Evolutionary conservation across 164 flowering plant genomes (phyloP), one percentile per base, ranked within the genome.

Genomic region (Tetracentron sinense): DNA sequence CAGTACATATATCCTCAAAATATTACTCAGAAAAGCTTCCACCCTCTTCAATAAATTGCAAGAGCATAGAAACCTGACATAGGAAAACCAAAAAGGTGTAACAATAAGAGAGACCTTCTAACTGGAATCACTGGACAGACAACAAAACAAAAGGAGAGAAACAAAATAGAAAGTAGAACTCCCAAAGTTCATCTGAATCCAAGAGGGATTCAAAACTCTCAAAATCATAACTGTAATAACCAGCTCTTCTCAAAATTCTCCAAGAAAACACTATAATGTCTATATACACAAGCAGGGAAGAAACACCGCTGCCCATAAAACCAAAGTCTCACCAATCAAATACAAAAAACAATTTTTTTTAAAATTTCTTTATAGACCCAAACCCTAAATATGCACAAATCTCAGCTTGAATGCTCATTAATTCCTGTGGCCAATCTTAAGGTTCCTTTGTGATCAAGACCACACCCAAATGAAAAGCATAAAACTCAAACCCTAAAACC

Each of bases 1-100:
- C 50, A 58, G 56, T 21, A 38, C 81, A 77, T 77, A 54, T 51
- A 61, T 44, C 17, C 54, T n/a, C 61, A 42, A 58, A 23, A 30
- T 23, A 62, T 52, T 7, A 42, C 28, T 4, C 35, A 22, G 7
- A 5, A 56, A 33, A 25, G 17, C 49, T 68, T 7, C 50, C 60
- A 17, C n/a, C 27, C 26, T 60, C 53, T 55, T 22, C 47, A 35
- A 47, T 20, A 62, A 28, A 31, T 52, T 52, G 30, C 22, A 20
- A 20, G 12, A 21, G 23, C 19, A 4, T 42, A 54, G 58, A 50
- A 31, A 27, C 71, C 77, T 67, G 69, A 30, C 16, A 70, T 21
- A 23, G 0, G 29, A 38, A 54, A 29, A 42, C 5, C 11, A 27
- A 51, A 25, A 23, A 25, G 29, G 0, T 25, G 15, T 8, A 6